phyloP scores from a whole-genome alignment of 768 basidiomycete genomes.

The Mycena vitilis region DNA sequence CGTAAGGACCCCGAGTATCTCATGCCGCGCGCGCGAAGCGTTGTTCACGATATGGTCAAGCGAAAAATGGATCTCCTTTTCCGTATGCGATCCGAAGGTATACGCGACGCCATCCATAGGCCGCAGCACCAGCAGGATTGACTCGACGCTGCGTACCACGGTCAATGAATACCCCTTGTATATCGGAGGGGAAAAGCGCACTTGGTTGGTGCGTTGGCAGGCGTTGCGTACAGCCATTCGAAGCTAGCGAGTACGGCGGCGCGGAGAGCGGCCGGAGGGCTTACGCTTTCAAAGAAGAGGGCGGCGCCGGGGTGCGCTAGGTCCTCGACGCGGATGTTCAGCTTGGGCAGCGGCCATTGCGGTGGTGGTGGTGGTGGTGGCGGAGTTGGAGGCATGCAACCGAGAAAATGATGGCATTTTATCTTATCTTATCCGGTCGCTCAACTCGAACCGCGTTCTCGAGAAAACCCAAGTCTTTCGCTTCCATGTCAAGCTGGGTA shows the following conservation, averaged over 20 bases:
- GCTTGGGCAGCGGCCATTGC: constrained; percentile 66
- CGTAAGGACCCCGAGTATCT: constrained; percentile 76
- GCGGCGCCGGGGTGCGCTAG: constrained; percentile 67
- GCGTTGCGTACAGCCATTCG: constrained; percentile 53
- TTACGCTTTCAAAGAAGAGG: constrained; percentile 65
- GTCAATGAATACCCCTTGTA: no score
- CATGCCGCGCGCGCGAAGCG: constrained; percentile 58
- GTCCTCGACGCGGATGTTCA: constrained; percentile 68
- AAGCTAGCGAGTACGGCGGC: constrained; percentile 64
- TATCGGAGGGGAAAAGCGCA: constrained; percentile 31
- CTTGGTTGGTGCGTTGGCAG: constrained; percentile 52
- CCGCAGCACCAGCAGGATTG: constrained; percentile 69
- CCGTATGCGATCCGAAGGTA: constrained; percentile 62
- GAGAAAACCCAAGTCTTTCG: no score
- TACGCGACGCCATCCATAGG: constrained; percentile 79
- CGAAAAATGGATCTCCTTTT: constrained; percentile 83
- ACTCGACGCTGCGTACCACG: constrained; percentile 54
- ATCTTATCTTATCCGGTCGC: no score
- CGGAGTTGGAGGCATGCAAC: constrained; percentile 35
- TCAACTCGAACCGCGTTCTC: no score
- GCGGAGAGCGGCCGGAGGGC: constrained; percentile 54
- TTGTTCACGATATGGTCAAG: constrained; percentile 68
- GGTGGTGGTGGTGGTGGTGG: constrained; percentile 37
- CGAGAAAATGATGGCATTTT: no score
- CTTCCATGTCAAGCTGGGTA: no score